phyloP scores from a whole-genome alignment of 1,284 basidiomycete genomes.

The Apiotrichum domesticum region DNA sequence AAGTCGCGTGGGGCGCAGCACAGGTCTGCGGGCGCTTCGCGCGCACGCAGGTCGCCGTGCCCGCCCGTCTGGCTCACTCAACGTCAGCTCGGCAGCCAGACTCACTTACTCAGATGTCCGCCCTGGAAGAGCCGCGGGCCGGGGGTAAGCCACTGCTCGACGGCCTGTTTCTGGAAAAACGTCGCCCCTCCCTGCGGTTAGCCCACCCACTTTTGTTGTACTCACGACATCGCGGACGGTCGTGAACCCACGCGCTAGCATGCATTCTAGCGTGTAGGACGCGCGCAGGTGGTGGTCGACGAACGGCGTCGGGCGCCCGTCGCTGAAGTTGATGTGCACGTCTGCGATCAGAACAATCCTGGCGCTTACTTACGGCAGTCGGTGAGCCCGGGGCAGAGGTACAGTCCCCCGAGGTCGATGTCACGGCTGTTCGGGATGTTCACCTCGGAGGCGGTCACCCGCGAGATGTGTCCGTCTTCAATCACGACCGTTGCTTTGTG shows the following conservation, averaged over 20 bases:
- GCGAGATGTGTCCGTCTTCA: constrained; percentile 13
- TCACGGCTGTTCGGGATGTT: constrained; percentile 3
- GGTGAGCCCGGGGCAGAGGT: constrained; percentile 19
- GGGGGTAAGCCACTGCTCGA: constrained; percentile 21
- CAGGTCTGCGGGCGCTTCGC: not conserved
- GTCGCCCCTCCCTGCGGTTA: constrained; percentile 14
- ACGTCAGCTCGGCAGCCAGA: not conserved
- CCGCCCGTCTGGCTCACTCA: constrained; percentile 16
- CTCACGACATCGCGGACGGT: constrained; percentile 48
- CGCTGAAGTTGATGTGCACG: constrained; percentile 22
- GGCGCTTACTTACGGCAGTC: constrained; percentile 14
- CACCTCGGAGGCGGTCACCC: not conserved
- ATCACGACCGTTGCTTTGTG: constrained; percentile 10
- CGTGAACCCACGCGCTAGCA: constrained; percentile 52
- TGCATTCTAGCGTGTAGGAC: constrained; percentile 45
- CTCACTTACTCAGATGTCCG: constrained; percentile 7
- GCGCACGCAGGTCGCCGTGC: constrained; percentile 12
- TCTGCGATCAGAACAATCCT: constrained; percentile 3
- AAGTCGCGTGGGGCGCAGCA: not conserved
- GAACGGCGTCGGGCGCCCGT: constrained; percentile 12
- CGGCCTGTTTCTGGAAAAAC: constrained; percentile 15
- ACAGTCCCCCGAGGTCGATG: constrained; percentile 15
- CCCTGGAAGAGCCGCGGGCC: constrained; percentile 19
- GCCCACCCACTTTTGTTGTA: not conserved
- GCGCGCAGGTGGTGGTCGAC: constrained; percentile 25